Conservation (phyloP, 352 stramenopile genomes). For the Paralagenidium karlingii region DNA sequence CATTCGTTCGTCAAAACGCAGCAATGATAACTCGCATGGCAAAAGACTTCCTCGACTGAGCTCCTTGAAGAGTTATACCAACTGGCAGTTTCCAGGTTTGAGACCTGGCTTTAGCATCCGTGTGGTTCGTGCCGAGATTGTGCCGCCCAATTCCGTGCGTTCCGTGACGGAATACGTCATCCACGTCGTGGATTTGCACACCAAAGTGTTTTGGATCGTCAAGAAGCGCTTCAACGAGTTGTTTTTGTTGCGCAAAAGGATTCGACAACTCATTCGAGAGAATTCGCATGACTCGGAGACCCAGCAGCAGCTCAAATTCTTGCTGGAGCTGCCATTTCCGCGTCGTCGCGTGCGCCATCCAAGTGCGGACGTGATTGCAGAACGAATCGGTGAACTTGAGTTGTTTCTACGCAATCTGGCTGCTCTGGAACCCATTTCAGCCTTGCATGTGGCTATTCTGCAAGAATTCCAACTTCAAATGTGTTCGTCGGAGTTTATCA, state of each 20-base stretch:
- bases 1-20: conserved; percentile 22
- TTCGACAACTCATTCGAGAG: conserved; percentile 3
- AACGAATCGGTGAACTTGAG: conserved; percentile 50
- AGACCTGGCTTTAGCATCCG: conserved; percentile 58
- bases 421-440: conserved; percentile 41
- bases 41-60: conserved; percentile 5
- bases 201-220: conserved; percentile 71
- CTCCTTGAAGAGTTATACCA: conserved; percentile 33
- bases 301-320: conserved; percentile 33
- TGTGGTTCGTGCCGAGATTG: conserved; percentile 45
- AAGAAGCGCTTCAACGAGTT: conserved; percentile 75
- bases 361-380: conserved; percentile 18
- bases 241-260: conserved; percentile 50
- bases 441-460: conserved; percentile 39
- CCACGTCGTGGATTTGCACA: conserved; percentile 65
- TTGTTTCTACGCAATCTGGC: conserved; percentile 61
- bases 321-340: conserved; percentile 65
- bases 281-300: conserved; percentile 7
- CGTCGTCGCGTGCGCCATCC: conserved; percentile 34
- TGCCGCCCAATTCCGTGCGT: conserved; percentile 21
- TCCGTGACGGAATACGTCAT: conserved; percentile 61
- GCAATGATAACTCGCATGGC: conserved; percentile 14
- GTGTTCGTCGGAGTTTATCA: conserved; percentile 64
- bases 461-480: conserved; percentile 56
- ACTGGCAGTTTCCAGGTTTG: conserved; percentile 30